Evolutionary conservation across 2,329 filamentous ascomycete species (phyloP).

Genomic region (Neospermospora avenae): DNA sequence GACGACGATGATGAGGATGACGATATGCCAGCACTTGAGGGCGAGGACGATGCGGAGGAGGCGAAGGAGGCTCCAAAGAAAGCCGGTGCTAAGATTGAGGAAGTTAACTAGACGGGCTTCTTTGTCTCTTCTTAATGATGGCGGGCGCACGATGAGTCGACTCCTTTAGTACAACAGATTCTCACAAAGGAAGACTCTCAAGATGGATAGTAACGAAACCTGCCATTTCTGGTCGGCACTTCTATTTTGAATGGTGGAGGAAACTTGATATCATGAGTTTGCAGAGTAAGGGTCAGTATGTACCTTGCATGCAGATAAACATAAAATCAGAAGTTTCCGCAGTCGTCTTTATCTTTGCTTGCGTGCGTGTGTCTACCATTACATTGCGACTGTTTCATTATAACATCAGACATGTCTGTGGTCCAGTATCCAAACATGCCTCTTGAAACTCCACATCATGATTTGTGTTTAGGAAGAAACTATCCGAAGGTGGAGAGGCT

Average conservation of each 20-base stretch:
- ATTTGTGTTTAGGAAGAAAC: too few species aligned
- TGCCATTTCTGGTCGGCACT: slow-evolving; percentile 6
- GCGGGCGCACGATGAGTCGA: slow-evolving; percentile 17
- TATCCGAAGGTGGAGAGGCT: too few species aligned
- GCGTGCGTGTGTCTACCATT: background rate
- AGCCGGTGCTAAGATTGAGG: slow-evolving; percentile 40
- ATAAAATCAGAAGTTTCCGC: slow-evolving; percentile 3
- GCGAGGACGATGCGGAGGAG: slow-evolving; percentile 51
- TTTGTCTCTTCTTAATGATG: background rate
- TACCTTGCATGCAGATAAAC: slow-evolving; percentile 4
- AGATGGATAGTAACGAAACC: slow-evolving; percentile 12
- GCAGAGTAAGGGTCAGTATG: background rate
- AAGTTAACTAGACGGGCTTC: slow-evolving; percentile 30
- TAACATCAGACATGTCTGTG: too few species aligned
- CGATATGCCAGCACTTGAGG: slow-evolving; percentile 82
- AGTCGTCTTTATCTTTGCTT: background rate
- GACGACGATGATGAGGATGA: slow-evolving; percentile 59
- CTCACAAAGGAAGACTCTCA: slow-evolving; percentile 12
- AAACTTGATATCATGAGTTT: slow-evolving; percentile 4
- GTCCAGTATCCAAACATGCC: too few species aligned
- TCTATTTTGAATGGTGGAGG: background rate
- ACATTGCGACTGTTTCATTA: too few species aligned
- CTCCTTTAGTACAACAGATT: slow-evolving; percentile 17
- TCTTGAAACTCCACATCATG: too few species aligned
- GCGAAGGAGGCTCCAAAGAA: slow-evolving; percentile 42